These are phyloP conservation scores for Calonectria crousiana DNA, from an alignment of 2,329 filamentous ascomycete genomes.

Conservation along the genomic window DNA sequence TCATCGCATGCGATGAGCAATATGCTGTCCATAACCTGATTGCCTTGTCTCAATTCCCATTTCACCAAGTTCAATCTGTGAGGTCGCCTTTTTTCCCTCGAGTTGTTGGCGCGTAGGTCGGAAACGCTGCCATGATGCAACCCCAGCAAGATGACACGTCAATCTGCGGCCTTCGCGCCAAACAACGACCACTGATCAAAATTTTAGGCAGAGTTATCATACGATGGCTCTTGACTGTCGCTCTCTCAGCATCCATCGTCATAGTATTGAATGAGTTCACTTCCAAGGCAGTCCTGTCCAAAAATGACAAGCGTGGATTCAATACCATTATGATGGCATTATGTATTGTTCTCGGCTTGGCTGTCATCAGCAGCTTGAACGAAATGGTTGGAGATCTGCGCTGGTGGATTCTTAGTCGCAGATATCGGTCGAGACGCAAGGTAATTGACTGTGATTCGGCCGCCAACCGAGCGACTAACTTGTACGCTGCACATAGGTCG, in stretches of 20 bases:
- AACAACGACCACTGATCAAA: background rate
- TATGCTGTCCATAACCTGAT: background rate
- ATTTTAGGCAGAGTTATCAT: background rate
- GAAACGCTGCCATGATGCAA: background rate
- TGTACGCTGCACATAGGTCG: conserved; percentile 21
- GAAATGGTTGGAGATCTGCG: conserved; percentile 57
- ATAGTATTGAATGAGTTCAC: conserved; percentile 34
- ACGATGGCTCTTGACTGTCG: conserved; percentile 35
- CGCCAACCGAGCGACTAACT: background rate
- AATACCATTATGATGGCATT: conserved; percentile 58
- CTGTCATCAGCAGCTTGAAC: conserved; percentile 56
- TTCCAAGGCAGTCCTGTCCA: conserved; percentile 26
- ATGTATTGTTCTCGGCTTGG: conserved; percentile 53
- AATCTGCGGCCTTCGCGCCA: conserved; percentile 7
- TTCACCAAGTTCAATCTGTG: background rate
- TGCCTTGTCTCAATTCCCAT: background rate
- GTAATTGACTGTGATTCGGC: conserved; percentile 37
- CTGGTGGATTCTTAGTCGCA: conserved; percentile 58
- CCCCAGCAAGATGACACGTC: background rate
- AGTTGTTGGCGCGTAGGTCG: background rate
- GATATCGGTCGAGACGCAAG: conserved; percentile 53
- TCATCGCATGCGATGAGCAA: background rate
- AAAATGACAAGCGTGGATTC: conserved; percentile 53
- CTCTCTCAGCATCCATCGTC: conserved; percentile 33
- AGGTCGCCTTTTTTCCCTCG: background rate